Base-by-base conservation (phyloP, 202 grass and related monocot genomes). In the Eragrostis tef region DNA sequence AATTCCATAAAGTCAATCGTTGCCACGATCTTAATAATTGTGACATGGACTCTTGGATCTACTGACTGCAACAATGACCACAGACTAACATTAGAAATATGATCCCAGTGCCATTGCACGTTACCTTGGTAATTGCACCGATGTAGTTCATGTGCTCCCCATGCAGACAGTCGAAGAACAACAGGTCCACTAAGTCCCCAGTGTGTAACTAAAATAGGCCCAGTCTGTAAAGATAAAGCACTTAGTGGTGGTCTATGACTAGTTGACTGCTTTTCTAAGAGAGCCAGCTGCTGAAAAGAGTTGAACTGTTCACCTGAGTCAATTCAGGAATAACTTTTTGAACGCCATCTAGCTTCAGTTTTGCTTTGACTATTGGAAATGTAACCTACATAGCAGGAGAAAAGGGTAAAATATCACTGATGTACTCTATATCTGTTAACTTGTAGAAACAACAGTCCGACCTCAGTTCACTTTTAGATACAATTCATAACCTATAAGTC, bases 101-200 rank as follows among this genome's bases (percentile, higher is more conserved):
- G 11, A 72, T 36, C 4, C 16, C 7, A 6, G 27, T 51, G 14
- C 5, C 41, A 67, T 68, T 73, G 50, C 47, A 39, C 71, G 20
- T 31, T 88, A 97, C 95, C 90, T 94, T 77, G 84, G 74, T 98
- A 98, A 71, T 88, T 91, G 74, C 87, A 86, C 51, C 79, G 82
- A 73, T 93, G 90, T 69, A 98, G 80, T 73, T 93, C 92, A 48
- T 90, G 79, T 29, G 95, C 94, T 88, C 88, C 94, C 94, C 94
- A 94, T 70, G 92, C 90, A 44, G 94, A 98, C 71, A 98, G 88
- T 9, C 90, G 84, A 66, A 98, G 92, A 83, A 98, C 89, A 22
- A 91, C 87, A 62, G 92, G 95, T 12, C 92, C 92, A 83, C 90
- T 98, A 75, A 98, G 86, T 9, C 95, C 95, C 92, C 95, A 98